Evolutionary conservation across 768 basidiomycete species (phyloP), one percentile per base, ranked within the genome.

Genomic region (Infundibulicybe gibba): DNA sequence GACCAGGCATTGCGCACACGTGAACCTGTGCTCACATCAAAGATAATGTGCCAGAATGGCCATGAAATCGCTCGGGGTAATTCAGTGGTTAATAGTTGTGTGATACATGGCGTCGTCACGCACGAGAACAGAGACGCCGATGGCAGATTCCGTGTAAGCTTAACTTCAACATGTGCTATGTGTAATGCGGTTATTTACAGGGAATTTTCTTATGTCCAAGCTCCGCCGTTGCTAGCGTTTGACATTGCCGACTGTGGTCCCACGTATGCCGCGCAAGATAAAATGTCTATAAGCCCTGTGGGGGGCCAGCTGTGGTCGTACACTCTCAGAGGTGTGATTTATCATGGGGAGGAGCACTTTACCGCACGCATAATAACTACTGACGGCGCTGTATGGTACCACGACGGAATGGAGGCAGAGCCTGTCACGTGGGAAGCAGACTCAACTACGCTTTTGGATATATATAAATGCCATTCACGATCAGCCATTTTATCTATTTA

Each of bases 351-450:
- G 17, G 15, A 32, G 34, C 60, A 61, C 42, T 61, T 58, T n/a
- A n/a, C n/a, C n/a, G n/a, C n/a, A n/a, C n/a, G n/a, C n/a, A n/a
- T n/a, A n/a, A n/a, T n/a, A n/a, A 46, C 20, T 16, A 10, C 20
- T n/a, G 32, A 49, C 33, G 45, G 45, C 10, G 21, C 44, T 14
- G 32, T 61, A 16, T 61, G 59, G 54, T 50, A 41, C 48, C 44
- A 61, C 54, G 59, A 61, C 51, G 58, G 59, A 3, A 57, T 57
- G 25, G 32, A 42, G n/a, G 52, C 41, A 40, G 40, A 40, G n/a
- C n/a, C n/a, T n/a, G n/a, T n/a, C n/a, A n/a, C n/a, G n/a, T n/a
- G n/a, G n/a, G n/a, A n/a, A n/a, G n/a, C n/a, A n/a, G n/a, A n/a
- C n/a, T n/a, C n/a, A n/a, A n/a, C n/a, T n/a, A n/a, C n/a, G n/a